Evolutionary conservation across 345 rosid genomes (phyloP).

Genomic region (Trapa incisa): DNA sequence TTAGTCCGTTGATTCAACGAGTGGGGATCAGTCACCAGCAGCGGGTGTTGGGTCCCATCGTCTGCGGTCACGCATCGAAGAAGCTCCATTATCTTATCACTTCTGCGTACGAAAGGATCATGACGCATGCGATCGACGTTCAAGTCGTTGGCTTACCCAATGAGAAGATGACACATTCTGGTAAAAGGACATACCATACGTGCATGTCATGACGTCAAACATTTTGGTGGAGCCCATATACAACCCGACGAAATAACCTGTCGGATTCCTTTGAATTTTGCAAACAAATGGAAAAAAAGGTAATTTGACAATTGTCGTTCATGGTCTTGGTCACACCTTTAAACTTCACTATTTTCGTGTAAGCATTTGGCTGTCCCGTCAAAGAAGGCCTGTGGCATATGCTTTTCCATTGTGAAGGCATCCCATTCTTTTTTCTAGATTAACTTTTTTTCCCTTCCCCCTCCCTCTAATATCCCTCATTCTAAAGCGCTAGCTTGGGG

Average conservation of each 20-base stretch:
- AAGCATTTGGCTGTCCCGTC: not conserved
- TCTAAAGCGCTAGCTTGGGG: too few species aligned
- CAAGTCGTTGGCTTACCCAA: not conserved
- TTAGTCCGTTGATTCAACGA: not conserved
- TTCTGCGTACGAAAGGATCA: not conserved
- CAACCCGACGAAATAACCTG: too few species aligned
- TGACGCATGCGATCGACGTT: not conserved
- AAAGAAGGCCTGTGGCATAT: not conserved
- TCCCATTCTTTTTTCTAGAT: not conserved
- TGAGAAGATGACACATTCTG: not conserved
- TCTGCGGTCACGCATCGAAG: not conserved
- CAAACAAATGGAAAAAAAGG: too few species aligned
- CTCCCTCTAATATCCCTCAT: not conserved
- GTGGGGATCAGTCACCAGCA: not conserved
- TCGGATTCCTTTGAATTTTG: too few species aligned
- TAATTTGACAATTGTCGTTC: not conserved
- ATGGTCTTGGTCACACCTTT: not conserved
- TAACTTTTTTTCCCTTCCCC: too few species aligned
- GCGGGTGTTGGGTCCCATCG: not conserved
- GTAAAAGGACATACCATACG: too few species aligned
- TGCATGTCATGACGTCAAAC: too few species aligned
- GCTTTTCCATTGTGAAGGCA: not conserved
- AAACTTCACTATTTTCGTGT: not conserved
- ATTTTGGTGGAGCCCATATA: too few species aligned
- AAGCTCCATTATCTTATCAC: not conserved